Base-by-base conservation (phyloP, 495 filamentous ascomycete genomes). In the Podospora pseudocomata region DNA sequence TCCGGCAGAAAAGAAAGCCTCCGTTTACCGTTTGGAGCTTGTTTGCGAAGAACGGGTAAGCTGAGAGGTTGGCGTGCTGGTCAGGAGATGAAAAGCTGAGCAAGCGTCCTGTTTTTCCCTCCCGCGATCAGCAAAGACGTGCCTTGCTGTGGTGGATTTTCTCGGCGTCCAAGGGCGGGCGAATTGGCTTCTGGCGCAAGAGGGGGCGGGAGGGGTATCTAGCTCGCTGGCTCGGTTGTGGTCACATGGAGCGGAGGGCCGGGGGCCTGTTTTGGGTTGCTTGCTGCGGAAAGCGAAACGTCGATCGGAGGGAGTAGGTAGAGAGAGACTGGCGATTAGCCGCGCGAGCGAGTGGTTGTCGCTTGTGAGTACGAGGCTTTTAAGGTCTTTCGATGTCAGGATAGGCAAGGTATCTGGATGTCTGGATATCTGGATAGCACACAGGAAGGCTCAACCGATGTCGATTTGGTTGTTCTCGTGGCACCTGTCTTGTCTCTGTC, bases 231-330 rank as follows among this genome's bases (percentile, higher is more conserved):
- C 39, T 49, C 39, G 39, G 39, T 49, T 49, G 39, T 49, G 55
- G 55, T 58, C 55, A 58, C 55, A 58, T 15, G 55, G 23, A 58
- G 55, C n/a, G 55, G 55, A 58, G 55, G 55, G 4, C 55, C 55
- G n/a, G 55, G 55, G 55, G 23, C 55, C 55, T 58, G 55, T 58
- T 58, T 58, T 58, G 55, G 55, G 18, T 20, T 26, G 55, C 55
- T 58, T 19, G 55, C n/a, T 58, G 23, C n/a, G 55, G 55, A 58
- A 58, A 58, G 55, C 55, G n/a, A 19, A 58, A 26, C 23, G 55
- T 58, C 55, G 55, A 58, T 58, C 55, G 13, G 15, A 49, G 39
- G 23, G 23, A 23, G 23, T 23, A 23, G 23, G 23, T 23, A 23
- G 1, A 23, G 23, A 23, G 23, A 23, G 39, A 49, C 39, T 49